Percentiles rank a stretch among this genome's conserved stretches.
phyloP scores from a whole-genome alignment of 768 basidiomycete genomes.

The Leccinum arenicola region DNA sequence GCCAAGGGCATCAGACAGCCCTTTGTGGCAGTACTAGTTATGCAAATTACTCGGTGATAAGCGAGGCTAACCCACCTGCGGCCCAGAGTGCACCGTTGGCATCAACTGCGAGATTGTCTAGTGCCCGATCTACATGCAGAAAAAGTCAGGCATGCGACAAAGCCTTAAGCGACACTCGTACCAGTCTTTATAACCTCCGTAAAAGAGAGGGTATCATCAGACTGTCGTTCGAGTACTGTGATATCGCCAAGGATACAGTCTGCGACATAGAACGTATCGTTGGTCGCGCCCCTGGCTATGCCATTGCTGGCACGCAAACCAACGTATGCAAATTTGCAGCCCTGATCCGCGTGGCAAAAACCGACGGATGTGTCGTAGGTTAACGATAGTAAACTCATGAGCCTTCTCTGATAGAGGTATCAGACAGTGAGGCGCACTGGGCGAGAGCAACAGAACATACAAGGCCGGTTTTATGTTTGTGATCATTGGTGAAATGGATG shows the following conservation, averaged over 20 bases:
- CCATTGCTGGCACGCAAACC: slow-evolving; percentile 60
- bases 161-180: slow-evolving; percentile 23
- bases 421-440: not conserved
- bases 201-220: slow-evolving; percentile 55
- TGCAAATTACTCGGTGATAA: not conserved
- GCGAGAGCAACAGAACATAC: slow-evolving; percentile 35
- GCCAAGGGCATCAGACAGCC: slow-evolving; percentile 41
- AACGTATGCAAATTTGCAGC: slow-evolving; percentile 58
- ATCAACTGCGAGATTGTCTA: slow-evolving; percentile 67
- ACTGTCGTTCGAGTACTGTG: slow-evolving; percentile 53
- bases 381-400: slow-evolving; percentile 30
- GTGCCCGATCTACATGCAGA: slow-evolving; percentile 37
- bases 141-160: slow-evolving; percentile 3
- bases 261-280: slow-evolving; percentile 65
- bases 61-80: slow-evolving; percentile 41
- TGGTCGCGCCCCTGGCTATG: slow-evolving; percentile 45
- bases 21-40: slow-evolving; percentile 30
- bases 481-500: slow-evolving; percentile 72
- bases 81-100: slow-evolving; percentile 59
- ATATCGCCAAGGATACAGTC: slow-evolving; percentile 45
- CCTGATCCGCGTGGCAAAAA: slow-evolving; percentile 58
- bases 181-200: slow-evolving; percentile 55
- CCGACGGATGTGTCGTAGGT: slow-evolving; percentile 48
- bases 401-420: slow-evolving; percentile 18
- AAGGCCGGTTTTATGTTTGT: slow-evolving; percentile 48